These are phyloP conservation scores for Cymodocea nodosa DNA, from an alignment of 116 monocot genomes.

Conservation along the genomic window DNA sequence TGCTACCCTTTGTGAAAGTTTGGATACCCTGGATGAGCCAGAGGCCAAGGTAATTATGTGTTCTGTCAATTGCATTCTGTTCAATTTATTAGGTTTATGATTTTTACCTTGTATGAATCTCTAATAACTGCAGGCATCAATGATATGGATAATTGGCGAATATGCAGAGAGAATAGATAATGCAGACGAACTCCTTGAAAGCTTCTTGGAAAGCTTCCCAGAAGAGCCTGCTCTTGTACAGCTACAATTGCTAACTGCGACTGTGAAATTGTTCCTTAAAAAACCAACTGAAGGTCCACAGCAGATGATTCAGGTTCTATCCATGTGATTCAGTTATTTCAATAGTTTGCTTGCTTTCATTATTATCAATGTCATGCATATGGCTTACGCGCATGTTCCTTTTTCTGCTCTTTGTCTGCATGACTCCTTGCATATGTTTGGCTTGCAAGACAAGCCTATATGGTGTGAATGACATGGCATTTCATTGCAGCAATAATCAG, in stretches of 20 bases:
- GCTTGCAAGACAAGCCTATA: too few species aligned
- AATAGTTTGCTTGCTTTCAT: conserved; percentile 1
- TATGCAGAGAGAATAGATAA: conserved; percentile 99
- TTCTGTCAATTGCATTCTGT: not conserved
- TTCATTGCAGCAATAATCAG: too few species aligned
- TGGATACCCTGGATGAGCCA: conserved; percentile 98
- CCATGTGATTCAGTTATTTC: not conserved
- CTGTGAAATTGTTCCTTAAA: conserved; percentile 98
- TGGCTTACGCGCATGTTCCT: too few species aligned
- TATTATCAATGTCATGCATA: not conserved
- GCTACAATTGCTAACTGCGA: conserved; percentile 89
- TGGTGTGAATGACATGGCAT: too few species aligned
- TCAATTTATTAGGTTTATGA: not conserved
- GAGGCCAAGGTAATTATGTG: conserved; percentile 75
- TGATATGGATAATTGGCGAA: conserved; percentile 99
- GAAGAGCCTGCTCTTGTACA: conserved; percentile 97
- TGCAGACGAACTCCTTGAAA: conserved; percentile 99
- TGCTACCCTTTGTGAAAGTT: conserved; percentile 96
- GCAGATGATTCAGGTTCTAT: conserved; percentile 93
- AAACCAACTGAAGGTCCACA: conserved; percentile 99
- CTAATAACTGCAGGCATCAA: conserved; percentile 66
- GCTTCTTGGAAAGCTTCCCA: conserved; percentile 92
- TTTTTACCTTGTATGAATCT: not conserved
- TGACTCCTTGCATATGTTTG: too few species aligned
- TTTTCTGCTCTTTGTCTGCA: too few species aligned